Base-by-base conservation (phyloP, 2,329 filamentous ascomycete species). In the Calonectria pseudoreteaudii region DNA sequence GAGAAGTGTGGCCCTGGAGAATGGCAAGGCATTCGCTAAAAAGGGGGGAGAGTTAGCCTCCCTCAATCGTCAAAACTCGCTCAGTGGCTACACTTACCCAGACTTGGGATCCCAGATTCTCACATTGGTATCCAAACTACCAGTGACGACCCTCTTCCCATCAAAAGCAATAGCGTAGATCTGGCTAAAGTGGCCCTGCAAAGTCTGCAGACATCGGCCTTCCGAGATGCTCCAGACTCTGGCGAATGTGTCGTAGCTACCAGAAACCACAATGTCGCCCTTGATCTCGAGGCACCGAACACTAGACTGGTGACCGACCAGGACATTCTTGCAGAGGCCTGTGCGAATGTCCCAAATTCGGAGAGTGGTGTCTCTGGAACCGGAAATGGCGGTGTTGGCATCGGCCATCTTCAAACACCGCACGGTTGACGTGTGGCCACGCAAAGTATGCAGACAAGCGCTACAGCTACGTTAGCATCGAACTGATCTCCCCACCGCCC, bases 161-260 rank as follows among this genome's bases (percentile, higher is more conserved):
- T 99, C 97, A 85, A 98, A 99, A 1, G 97, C 97, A 82, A 99
- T 98, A 26, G 97, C 97, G 83, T 99, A 99, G 72, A 99, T 99
- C 83, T 99, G 97, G 83, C 96, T 98, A 86, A 98, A 99, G 85
- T 99, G 97, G 0, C 97, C 97, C 56, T 94, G 93, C 49, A 99
- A 89, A 0, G 95, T 98, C 78, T 96, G 93, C 69, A 98, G 87
- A 84, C 97, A 99, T 75, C 95, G 93, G 36, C 97, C 97, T 85
- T 98, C 95, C 2, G 95, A 98, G 67, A 99, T 98, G 84, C 95
- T 98, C 97, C 97, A 99, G 71, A 99, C 96, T 80, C 95, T 94
- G 28, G 97, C 97, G 28, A 95, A 98, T 9, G 97, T 98, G 83
- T 99, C 97, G 85, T 99, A 99, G 84, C 95, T 98, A 71, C 97